Conservation (phyloP, 345 rosid species). For the Dipteronia sinensis region DNA sequence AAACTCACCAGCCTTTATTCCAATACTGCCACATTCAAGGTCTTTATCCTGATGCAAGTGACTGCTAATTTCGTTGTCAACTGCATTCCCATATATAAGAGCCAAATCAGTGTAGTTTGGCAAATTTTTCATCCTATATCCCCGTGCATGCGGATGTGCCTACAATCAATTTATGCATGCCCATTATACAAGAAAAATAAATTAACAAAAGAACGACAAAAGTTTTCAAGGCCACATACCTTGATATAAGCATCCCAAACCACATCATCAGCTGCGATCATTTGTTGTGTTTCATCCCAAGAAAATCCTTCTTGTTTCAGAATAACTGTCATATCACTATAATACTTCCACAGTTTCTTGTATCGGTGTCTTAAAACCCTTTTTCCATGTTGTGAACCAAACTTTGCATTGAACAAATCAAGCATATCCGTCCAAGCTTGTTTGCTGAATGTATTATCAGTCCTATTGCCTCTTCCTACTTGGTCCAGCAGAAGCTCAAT, state of each 20-base stretch:
- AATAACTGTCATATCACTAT: constrained; percentile 50
- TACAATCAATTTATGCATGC: constrained; percentile 27
- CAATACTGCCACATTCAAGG: constrained; percentile 34
- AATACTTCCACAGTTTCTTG: constrained; percentile 74
- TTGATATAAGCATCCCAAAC: constrained; percentile 77
- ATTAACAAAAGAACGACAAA: background rate
- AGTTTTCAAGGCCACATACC: constrained; percentile 36
- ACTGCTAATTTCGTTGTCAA: constrained; percentile 32
- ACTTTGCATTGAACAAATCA: constrained; percentile 62
- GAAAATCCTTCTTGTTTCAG: constrained; percentile 62
- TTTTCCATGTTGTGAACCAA: constrained; percentile 70
- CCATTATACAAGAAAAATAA: constrained; percentile 18
- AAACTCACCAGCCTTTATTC: constrained; percentile 42
- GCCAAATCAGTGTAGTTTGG: constrained; percentile 70
- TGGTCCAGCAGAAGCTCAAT: constrained; percentile 81
- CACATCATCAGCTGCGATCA: constrained; percentile 58
- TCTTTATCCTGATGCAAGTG: constrained; percentile 40
- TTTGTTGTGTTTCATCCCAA: constrained; percentile 67
- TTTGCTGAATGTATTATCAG: constrained; percentile 56
- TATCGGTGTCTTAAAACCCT: constrained; percentile 75
- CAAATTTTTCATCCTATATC: constrained; percentile 67
- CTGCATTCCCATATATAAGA: constrained; percentile 50
- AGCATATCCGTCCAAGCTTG: constrained; percentile 92
- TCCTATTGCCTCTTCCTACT: constrained; percentile 70
- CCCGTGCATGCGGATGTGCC: constrained; percentile 63